These are phyloP conservation scores for Parascedosporium putredinis DNA, from an alignment of 2,329 filamentous ascomycete genomes.

Conservation along the genomic window DNA sequence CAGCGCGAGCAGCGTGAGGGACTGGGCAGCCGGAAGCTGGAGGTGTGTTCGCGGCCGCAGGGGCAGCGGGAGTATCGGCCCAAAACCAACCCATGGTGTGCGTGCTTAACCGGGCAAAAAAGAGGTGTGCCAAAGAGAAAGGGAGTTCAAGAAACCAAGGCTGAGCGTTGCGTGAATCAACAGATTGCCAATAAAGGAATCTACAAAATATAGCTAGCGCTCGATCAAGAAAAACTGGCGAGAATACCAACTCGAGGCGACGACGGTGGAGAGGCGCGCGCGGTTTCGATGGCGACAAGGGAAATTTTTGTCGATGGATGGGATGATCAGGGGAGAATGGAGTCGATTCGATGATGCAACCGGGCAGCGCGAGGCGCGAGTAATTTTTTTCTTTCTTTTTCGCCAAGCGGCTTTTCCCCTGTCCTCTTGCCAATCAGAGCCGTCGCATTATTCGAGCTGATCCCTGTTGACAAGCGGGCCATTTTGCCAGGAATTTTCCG, in stretches of 20 bases:
- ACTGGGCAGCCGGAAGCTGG: background rate
- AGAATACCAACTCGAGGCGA: no score
- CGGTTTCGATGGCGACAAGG: background rate
- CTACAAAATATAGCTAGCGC: background rate
- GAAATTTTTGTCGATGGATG: background rate
- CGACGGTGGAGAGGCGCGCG: background rate
- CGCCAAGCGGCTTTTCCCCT: background rate
- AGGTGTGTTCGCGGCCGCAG: background rate
- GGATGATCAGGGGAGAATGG: background rate
- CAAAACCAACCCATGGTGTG: slow-evolving; percentile 57
- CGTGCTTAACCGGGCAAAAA: background rate
- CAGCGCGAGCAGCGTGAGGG: background rate
- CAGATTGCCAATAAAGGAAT: background rate
- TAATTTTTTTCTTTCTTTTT: slow-evolving; percentile 2
- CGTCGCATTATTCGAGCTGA: background rate
- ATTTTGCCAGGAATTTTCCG: no score
- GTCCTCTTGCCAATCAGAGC: background rate
- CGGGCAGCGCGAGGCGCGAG: background rate
- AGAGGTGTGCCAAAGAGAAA: background rate
- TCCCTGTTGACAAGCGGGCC: background rate
- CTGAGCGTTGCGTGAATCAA: no score
- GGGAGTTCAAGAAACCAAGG: no score
- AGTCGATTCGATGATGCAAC: background rate
- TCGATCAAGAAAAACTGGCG: no score
- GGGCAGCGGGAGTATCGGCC: slow-evolving; percentile 34